Evolutionary conservation across 306 rosid species (phyloP).

Genomic region (Fragaria iinumae): DNA sequence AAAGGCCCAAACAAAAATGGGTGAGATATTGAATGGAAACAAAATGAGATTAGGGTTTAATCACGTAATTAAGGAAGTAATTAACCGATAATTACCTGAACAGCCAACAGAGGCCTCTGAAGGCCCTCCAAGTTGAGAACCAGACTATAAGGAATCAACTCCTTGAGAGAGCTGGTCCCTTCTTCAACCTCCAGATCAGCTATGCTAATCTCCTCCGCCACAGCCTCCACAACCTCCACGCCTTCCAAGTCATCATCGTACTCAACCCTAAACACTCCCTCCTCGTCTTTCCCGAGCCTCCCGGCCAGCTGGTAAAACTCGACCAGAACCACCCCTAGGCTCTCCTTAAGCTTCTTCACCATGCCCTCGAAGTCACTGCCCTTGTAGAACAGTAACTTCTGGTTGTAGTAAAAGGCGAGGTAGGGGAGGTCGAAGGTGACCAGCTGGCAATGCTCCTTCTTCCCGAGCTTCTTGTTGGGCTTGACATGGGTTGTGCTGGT

Average conservation of each 20-base stretch:
- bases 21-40: neutral
- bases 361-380: constrained; percentile 50
- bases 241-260: constrained; percentile 67
- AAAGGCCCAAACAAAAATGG: neutral
- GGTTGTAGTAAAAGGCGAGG: constrained; percentile 93
- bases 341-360: constrained; percentile 70
- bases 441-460: constrained; percentile 56
- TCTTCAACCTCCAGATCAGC: constrained; percentile 67
- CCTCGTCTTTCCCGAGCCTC: constrained; percentile 77
- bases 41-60: neutral
- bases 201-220: constrained; percentile 48
- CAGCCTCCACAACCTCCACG: constrained; percentile 67
- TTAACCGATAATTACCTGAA: constrained; percentile 57
- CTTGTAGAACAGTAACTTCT: constrained; percentile 70
- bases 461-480: constrained; percentile 54
- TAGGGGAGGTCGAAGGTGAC: constrained; percentile 92
- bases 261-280: constrained; percentile 81
- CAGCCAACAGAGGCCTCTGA: constrained; percentile 66
- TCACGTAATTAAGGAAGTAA: neutral
- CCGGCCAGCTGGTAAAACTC: constrained; percentile 87
- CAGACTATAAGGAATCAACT: constrained; percentile 61
- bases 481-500: constrained; percentile 41
- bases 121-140: constrained; percentile 81
- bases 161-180: constrained; percentile 53
- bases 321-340: constrained; percentile 53